These are phyloP conservation scores for Artemisia tridentata DNA, from an alignment of 129 eudicot genomes.

Conservation along the genomic window DNA sequence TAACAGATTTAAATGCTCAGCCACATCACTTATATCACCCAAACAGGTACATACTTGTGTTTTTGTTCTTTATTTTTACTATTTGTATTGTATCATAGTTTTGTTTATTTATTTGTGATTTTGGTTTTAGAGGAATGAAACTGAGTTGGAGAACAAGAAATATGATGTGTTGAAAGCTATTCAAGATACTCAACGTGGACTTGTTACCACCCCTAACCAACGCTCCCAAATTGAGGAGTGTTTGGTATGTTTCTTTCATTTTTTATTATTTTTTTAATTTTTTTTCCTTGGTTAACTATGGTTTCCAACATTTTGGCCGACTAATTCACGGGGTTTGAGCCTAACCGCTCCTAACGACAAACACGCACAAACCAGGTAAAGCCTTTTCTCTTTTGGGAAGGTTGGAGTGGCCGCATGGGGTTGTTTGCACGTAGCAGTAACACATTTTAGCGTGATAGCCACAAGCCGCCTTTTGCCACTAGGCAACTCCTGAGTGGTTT, in stretches of 20 bases:
- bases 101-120: background rate
- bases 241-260: conserved; percentile 38
- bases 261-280: no score
- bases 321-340: no score
- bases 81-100: background rate
- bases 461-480: no score
- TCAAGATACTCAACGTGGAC: conserved; percentile 77
- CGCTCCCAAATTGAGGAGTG: conserved; percentile 83
- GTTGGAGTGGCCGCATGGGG: no score
- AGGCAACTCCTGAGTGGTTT: no score
- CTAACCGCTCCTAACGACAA: no score
- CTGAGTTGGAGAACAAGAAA: conserved; percentile 54
- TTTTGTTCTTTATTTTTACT: background rate
- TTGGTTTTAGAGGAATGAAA: conserved; percentile 23
- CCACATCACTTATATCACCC: conserved; percentile 18
- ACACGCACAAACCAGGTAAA: no score
- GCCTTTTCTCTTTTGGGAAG: no score
- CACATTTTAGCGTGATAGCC: no score
- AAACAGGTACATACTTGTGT: conserved; percentile 3
- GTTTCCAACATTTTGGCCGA: no score
- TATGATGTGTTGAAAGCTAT: conserved; percentile 58
- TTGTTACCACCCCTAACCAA: conserved; percentile 61
- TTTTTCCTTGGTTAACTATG: no score
- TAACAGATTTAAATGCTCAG: conserved; percentile 18
- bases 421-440: no score